Conservation (phyloP, 2,329 filamentous ascomycete genomes). For the Fusarium compactum region DNA sequence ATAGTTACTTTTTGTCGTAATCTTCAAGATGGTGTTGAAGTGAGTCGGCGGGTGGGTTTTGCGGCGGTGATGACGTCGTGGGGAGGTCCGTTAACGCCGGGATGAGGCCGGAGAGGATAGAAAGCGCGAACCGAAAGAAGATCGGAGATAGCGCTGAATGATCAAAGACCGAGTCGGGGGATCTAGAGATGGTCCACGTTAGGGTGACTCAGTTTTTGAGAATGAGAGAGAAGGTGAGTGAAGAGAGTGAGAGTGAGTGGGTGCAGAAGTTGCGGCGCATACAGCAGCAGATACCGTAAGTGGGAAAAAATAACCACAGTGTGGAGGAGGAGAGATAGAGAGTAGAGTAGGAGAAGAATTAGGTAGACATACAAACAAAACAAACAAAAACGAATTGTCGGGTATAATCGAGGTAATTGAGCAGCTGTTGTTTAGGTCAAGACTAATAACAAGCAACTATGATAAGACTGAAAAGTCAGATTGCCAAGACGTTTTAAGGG, state of each 20-base stretch:
- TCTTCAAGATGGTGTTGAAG: slow-evolving; percentile 18
- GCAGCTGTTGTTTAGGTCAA: slow-evolving; percentile 4
- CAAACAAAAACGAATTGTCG: background rate
- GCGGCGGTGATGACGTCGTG: slow-evolving; percentile 48
- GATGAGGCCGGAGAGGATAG: slow-evolving; percentile 38
- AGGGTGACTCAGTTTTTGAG: slow-evolving; percentile 35
- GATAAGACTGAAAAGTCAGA: slow-evolving; percentile 31
- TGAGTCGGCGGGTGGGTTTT: slow-evolving; percentile 41
- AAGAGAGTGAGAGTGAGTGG: slow-evolving; percentile 19
- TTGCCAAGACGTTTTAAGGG: slow-evolving; percentile 42
- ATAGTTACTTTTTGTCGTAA: slow-evolving; percentile 1
- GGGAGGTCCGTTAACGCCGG: slow-evolving; percentile 43
- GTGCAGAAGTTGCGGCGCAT: slow-evolving; percentile 42
- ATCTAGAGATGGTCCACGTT: slow-evolving; percentile 42
- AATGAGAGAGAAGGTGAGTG: slow-evolving; percentile 18
- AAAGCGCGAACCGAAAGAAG: slow-evolving; percentile 35
- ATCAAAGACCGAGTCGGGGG: slow-evolving; percentile 36
- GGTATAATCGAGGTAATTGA: slow-evolving; percentile 10
- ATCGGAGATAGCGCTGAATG: slow-evolving; percentile 43
- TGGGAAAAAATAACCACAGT: slow-evolving; percentile 34
- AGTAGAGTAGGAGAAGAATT: background rate
- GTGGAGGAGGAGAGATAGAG: slow-evolving; percentile 24
- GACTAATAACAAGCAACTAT: slow-evolving; percentile 37
- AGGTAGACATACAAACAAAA: slow-evolving; percentile 19
- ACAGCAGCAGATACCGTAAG: slow-evolving; percentile 20